These are phyloP conservation scores for Monosporozyma yasuniensis DNA, from an alignment of 805 yeast genomes.

Conservation along the genomic window DNA sequence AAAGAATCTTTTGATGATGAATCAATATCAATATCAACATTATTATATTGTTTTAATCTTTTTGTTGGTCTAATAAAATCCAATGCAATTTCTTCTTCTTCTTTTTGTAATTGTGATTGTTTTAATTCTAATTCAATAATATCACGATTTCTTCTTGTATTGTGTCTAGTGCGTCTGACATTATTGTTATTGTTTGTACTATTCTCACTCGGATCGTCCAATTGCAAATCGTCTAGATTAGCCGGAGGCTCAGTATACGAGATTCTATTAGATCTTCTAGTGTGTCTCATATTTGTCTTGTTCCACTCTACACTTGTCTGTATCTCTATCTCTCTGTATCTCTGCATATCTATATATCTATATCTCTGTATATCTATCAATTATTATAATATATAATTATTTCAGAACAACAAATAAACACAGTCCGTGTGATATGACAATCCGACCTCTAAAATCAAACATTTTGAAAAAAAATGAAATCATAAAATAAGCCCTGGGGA, in stretches of 20 bases:
- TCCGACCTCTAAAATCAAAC: too few relatives aligned
- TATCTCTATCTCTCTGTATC: too few relatives aligned
- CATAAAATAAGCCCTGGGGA: too few relatives aligned
- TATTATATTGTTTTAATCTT: neutral
- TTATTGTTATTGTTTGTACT: neutral
- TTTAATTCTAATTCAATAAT: neutral
- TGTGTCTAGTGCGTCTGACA: neutral
- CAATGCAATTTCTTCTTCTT: too few relatives aligned
- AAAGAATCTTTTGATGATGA: conserved; percentile 5
- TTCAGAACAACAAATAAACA: too few relatives aligned
- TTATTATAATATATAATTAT: too few relatives aligned
- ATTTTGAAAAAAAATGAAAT: too few relatives aligned
- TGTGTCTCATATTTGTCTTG: conserved; percentile 1
- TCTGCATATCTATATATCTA: neutral
- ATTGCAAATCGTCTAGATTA: neutral
- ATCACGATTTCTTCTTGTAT: neutral
- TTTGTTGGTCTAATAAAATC: neutral
- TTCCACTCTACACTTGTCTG: too few relatives aligned
- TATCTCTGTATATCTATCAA: too few relatives aligned
- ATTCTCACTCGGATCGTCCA: too few relatives aligned
- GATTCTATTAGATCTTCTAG: conserved; percentile 7
- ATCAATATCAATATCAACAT: too few relatives aligned
- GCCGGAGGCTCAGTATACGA: conserved; percentile 2
- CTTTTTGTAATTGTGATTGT: neutral
- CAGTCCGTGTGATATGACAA: too few relatives aligned